These are phyloP conservation scores for Cercophora samala DNA, from an alignment of 495 filamentous ascomycete genomes.

Conservation along the genomic window DNA sequence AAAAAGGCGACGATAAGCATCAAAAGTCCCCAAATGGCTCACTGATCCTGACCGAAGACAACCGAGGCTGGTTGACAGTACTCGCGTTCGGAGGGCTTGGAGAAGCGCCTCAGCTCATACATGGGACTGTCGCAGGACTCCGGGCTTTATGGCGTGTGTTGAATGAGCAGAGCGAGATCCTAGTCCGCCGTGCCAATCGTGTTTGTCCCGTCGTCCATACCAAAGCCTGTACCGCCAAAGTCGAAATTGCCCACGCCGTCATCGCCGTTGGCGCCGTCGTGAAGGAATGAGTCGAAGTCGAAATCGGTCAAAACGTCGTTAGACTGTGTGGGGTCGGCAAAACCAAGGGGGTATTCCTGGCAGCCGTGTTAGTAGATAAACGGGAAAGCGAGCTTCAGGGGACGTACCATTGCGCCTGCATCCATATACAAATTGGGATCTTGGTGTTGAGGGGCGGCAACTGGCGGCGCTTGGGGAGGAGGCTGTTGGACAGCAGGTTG, in stretches of 20 bases:
- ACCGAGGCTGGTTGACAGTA: not conserved
- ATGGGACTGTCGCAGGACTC: not conserved
- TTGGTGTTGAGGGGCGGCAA: constrained; percentile 45
- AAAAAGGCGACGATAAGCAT: constrained; percentile 2
- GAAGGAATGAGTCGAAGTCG: constrained; percentile 95
- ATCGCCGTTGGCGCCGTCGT: constrained; percentile 43
- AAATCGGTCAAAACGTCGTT: constrained; percentile 83
- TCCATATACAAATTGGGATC: constrained; percentile 42
- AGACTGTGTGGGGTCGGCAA: constrained; percentile 57
- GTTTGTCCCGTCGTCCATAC: constrained; percentile 42
- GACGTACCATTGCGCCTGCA: constrained; percentile 36
- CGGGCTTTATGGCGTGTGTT: not conserved
- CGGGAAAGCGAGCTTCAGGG: not conserved
- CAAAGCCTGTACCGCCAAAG: constrained; percentile 29
- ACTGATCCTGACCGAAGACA: not conserved
- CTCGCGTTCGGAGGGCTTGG: not conserved
- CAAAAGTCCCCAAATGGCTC: not conserved
- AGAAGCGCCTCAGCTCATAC: constrained; percentile 1
- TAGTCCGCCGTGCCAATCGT: constrained; percentile 52
- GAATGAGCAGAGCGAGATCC: constrained; percentile 19
- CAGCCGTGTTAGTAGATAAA: constrained; percentile 16
- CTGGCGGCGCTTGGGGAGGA: constrained; percentile 42
- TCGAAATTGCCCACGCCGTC: constrained; percentile 46
- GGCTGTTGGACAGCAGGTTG: constrained; percentile 43
- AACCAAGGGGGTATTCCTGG: constrained; percentile 53